phyloP scores from a whole-genome alignment of 2,329 filamentous ascomycete genomes.

The Trichoderma semiorbis region DNA sequence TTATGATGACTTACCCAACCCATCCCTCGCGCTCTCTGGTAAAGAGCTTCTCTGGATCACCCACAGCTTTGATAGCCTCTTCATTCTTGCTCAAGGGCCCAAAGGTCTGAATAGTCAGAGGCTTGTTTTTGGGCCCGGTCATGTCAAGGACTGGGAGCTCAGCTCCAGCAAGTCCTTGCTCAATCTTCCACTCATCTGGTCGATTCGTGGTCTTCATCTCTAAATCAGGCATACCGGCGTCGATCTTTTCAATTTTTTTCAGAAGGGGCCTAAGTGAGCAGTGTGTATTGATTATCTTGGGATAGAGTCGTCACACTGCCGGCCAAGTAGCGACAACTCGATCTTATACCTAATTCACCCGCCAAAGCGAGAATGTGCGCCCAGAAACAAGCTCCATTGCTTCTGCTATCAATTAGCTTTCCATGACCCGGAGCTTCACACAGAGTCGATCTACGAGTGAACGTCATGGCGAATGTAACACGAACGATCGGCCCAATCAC shows the following conservation, averaged over 20 bases:
- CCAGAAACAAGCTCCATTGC: not conserved
- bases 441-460: not conserved
- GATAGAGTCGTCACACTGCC: not conserved
- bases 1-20: not conserved
- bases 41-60: not conserved
- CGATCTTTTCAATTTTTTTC: not conserved
- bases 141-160: slow-evolving; percentile 13
- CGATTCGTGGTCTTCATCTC: not conserved
- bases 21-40: not conserved
- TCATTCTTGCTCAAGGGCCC: not conserved
- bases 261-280: not conserved
- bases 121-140: not conserved
- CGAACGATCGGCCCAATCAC: not conserved
- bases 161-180: slow-evolving; percentile 7
- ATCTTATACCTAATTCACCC: slow-evolving; percentile 4
- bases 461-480: not conserved
- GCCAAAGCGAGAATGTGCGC: not conserved
- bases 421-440: not conserved
- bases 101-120: not conserved
- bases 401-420: not conserved
- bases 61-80: not conserved
- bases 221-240: not conserved
- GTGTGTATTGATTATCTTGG: not conserved
- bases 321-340: not conserved
- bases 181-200: slow-evolving; percentile 12